phyloP scores from a whole-genome alignment of 331 rosid species.

The Rhamnella rubrinervis region DNA sequence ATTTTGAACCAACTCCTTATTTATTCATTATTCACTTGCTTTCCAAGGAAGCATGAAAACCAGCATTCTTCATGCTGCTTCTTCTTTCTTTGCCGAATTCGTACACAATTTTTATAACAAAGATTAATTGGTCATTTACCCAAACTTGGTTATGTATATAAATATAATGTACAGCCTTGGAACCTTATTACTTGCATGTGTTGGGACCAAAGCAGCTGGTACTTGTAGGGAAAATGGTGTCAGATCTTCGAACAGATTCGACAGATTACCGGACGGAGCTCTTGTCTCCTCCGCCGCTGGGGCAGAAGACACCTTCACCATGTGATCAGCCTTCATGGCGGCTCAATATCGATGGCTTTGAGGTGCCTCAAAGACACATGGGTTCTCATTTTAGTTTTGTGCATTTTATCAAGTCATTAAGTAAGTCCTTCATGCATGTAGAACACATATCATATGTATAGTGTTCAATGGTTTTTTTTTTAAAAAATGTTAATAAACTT shows the following conservation, averaged over 20 bases:
- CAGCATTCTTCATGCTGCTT: constrained; percentile 22
- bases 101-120: background rate
- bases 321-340: constrained; percentile 71
- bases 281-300: constrained; percentile 56
- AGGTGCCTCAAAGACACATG: constrained; percentile 47
- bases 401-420: constrained; percentile 41
- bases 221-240: constrained; percentile 27
- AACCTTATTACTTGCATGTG: too few relatives aligned
- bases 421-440: constrained; percentile 27
- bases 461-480: background rate
- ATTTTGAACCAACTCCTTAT: too few relatives aligned
- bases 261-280: constrained; percentile 65
- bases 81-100: background rate
- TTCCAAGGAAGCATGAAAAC: constrained; percentile 6
- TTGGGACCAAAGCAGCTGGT: too few relatives aligned
- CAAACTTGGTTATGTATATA: constrained; percentile 1
- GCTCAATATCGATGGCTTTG: constrained; percentile 65
- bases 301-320: constrained; percentile 32
- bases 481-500: background rate
- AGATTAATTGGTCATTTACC: background rate
- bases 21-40: too few relatives aligned
- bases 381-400: constrained; percentile 55
- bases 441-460: background rate
- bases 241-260: constrained; percentile 52
- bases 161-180: background rate